Conservation (phyloP, 2,329 filamentous ascomycete genomes). For the Fusarium marasasianum region DNA sequence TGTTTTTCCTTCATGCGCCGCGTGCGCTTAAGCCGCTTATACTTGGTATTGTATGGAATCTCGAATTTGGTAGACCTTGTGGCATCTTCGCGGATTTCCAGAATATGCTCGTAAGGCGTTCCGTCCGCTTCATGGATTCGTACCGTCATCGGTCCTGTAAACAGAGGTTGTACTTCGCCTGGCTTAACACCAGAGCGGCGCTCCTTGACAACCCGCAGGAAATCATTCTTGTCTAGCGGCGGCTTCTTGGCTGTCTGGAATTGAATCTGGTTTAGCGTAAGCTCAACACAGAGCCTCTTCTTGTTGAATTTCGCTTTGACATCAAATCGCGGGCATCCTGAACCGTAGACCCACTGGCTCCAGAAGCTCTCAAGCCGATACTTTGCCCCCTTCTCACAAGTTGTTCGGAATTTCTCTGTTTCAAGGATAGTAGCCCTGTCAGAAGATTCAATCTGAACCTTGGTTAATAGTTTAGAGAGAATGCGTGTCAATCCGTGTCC, state of each 20-base stretch:
- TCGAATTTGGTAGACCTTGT: constrained; percentile 83
- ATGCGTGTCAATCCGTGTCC: constrained; percentile 87
- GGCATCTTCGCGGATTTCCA: constrained; percentile 88
- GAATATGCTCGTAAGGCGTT: constrained; percentile 97
- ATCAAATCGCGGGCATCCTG: constrained; percentile 88
- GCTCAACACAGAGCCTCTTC: constrained; percentile 93
- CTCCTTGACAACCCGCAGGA: constrained; percentile 87
- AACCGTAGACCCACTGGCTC: constrained; percentile 88
- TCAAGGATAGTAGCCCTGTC: constrained; percentile 78
- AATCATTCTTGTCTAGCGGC: constrained; percentile 74
- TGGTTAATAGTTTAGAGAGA: constrained; percentile 84
- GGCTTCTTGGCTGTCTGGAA: constrained; percentile 55
- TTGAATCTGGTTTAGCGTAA: constrained; percentile 84
- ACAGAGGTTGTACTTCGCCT: constrained; percentile 78
- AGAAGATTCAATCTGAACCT: constrained; percentile 74
- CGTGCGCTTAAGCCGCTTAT: constrained; percentile 94
- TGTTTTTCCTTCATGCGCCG: constrained; percentile 82
- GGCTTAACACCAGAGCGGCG: constrained; percentile 74
- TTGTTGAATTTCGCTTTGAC: constrained; percentile 95
- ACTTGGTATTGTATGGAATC: constrained; percentile 98
- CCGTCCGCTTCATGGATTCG: constrained; percentile 98
- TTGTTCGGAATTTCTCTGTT: constrained; percentile 78
- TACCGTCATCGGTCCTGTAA: constrained; percentile 97
- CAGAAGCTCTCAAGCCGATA: constrained; percentile 90
- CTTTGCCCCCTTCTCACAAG: constrained; percentile 89